These are phyloP conservation scores for Cladosporium sp. DNA, from an alignment of 2,329 filamentous ascomycete species.

Conservation along the genomic window DNA sequence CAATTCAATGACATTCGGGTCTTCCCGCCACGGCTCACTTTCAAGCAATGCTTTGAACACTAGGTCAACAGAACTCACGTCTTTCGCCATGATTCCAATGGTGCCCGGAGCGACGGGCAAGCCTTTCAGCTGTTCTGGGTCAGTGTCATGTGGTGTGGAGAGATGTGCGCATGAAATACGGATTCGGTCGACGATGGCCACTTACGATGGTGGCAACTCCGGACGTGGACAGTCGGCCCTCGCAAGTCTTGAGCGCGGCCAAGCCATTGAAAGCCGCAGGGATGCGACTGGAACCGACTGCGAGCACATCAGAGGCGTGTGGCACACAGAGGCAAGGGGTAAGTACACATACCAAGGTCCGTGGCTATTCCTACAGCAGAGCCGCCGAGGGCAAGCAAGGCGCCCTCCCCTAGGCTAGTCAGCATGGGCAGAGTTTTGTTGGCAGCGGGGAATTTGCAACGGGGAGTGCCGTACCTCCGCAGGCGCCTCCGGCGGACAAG, in stretches of 20 bases:
- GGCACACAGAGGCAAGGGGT: not conserved
- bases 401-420: constrained; percentile 17
- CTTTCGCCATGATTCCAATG: constrained; percentile 17
- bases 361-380: constrained; percentile 20
- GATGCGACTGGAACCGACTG: constrained; percentile 19
- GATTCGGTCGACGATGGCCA: not conserved
- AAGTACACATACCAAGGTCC: constrained; percentile 14
- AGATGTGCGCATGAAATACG: not conserved
- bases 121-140: constrained; percentile 13
- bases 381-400: constrained; percentile 18
- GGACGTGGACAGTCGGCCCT: constrained; percentile 11
- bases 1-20: constrained; percentile 14
- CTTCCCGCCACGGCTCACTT: constrained; percentile 13
- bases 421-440: not conserved
- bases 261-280: constrained; percentile 19
- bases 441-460: not conserved
- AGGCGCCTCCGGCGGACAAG: constrained; percentile 18
- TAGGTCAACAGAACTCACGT: constrained; percentile 6
- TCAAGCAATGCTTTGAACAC: constrained; percentile 14
- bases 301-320: constrained; percentile 4
- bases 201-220: constrained; percentile 18
- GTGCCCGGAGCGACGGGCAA: constrained; percentile 16
- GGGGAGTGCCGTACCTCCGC: constrained; percentile 14
- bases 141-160: not conserved
- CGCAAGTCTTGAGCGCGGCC: constrained; percentile 16